phyloP scores from a whole-genome alignment of 176 grass and related monocot species.

The Oryza glumipatula region DNA sequence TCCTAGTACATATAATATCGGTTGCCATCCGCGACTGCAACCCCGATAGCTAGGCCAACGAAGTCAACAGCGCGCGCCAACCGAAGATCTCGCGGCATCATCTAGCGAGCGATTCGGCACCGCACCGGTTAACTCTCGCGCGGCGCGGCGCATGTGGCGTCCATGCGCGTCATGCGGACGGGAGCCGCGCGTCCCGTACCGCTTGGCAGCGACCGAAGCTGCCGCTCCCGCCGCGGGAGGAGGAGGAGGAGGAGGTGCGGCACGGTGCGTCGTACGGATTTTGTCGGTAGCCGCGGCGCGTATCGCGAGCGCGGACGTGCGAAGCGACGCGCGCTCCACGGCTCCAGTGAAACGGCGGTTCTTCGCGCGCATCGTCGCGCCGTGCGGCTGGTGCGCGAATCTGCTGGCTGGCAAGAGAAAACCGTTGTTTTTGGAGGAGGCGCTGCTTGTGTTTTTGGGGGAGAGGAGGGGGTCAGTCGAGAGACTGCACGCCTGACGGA shows the following conservation, averaged over 20 bases:
- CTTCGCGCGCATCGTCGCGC: neutral
- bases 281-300: conserved; percentile 12
- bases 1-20: neutral
- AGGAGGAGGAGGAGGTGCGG: too few relatives aligned
- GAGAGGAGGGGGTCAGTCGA: neutral
- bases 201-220: too few relatives aligned
- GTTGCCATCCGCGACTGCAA: neutral
- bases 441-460: neutral
- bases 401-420: too few relatives aligned
- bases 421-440: neutral
- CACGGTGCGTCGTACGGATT: neutral
- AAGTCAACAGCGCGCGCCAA: neutral
- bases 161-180: neutral
- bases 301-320: neutral
- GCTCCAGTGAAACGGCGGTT: neutral
- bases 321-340: neutral
- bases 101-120: neutral
- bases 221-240: too few relatives aligned
- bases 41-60: neutral
- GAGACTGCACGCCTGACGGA: neutral
- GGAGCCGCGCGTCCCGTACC: too few relatives aligned
- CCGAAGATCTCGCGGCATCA: neutral
- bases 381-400: too few relatives aligned
- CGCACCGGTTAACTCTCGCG: neutral
- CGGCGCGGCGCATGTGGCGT: neutral